phyloP scores from a whole-genome alignment of 257 asterid genomes.

The Scutellaria baicalensis region DNA sequence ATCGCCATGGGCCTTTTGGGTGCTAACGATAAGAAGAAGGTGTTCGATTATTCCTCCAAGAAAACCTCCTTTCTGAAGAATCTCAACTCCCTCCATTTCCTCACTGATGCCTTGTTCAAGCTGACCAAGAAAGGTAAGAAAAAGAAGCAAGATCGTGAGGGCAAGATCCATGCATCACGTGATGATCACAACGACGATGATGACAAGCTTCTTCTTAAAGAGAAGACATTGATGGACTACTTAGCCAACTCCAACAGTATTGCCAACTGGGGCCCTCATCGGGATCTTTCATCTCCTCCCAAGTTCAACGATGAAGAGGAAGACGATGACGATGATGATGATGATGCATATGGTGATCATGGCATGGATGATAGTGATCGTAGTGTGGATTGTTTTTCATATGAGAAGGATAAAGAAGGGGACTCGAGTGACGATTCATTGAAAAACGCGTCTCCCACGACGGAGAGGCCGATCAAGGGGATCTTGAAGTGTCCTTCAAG shows the following conservation, averaged over 20 bases:
- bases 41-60: conserved; percentile 16
- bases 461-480: conserved; percentile 46
- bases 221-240: not conserved
- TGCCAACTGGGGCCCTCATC: not conserved
- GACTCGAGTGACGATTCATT: conserved; percentile 7
- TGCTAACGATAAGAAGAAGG: conserved; percentile 27
- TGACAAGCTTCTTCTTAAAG: not conserved
- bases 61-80: conserved; percentile 46
- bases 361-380: not conserved
- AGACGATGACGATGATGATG: not conserved
- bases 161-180: conserved; percentile 28
- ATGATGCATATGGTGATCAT: not conserved
- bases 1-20: conserved; percentile 60
- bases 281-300: conserved; percentile 11
- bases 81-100: conserved; percentile 43
- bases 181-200: conserved; percentile 3
- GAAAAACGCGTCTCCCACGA: not conserved
- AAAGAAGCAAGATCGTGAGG: not conserved
- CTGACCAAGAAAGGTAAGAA: conserved; percentile 35
- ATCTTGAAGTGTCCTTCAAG: conserved; percentile 54
- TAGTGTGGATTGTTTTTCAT: not conserved
- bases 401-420: not conserved
- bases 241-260: not conserved
- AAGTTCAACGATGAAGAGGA: conserved; percentile 10
- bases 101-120: conserved; percentile 69